Evolutionary conservation across 2,329 filamentous ascomycete genomes (phyloP).

Genomic region (Clarireedia homoeocarpa): DNA sequence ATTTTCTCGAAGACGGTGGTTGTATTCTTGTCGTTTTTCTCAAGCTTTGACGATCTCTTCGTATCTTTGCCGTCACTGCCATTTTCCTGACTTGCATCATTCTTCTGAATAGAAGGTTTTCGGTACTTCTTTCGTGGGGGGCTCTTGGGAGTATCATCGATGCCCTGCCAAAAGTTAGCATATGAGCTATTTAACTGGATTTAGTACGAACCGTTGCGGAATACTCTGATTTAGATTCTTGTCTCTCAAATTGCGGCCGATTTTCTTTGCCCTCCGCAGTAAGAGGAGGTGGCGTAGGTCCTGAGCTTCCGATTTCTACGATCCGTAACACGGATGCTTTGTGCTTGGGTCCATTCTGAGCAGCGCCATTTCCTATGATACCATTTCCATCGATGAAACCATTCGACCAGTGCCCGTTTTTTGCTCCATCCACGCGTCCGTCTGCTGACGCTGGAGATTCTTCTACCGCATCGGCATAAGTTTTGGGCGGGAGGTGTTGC

Average conservation of each 20-base stretch:
- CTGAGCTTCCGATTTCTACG: constrained; percentile 17
- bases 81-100: constrained; percentile 12
- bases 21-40: constrained; percentile 4
- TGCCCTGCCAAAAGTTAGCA: constrained; percentile 17
- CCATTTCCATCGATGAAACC: constrained; percentile 6
- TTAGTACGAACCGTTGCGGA: constrained; percentile 20
- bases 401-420: background rate
- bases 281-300: constrained; percentile 8
- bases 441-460: constrained; percentile 12
- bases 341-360: constrained; percentile 1
- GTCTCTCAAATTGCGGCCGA: constrained; percentile 17
- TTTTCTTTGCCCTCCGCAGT: constrained; percentile 10
- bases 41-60: background rate
- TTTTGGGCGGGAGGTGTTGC: constrained; percentile 31
- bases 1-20: constrained; percentile 20
- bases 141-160: constrained; percentile 24
- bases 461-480: constrained; percentile 32
- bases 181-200: constrained; percentile 7
- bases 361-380: constrained; percentile 8
- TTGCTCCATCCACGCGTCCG: constrained; percentile 4
- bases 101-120: constrained; percentile 21
- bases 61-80: constrained; percentile 6
- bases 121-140: constrained; percentile 22
- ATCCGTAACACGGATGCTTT: constrained; percentile 24
- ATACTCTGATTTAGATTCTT: constrained; percentile 24